Conservation (phyloP, 1,284 basidiomycete genomes). For the Pterula multifida region DNA sequence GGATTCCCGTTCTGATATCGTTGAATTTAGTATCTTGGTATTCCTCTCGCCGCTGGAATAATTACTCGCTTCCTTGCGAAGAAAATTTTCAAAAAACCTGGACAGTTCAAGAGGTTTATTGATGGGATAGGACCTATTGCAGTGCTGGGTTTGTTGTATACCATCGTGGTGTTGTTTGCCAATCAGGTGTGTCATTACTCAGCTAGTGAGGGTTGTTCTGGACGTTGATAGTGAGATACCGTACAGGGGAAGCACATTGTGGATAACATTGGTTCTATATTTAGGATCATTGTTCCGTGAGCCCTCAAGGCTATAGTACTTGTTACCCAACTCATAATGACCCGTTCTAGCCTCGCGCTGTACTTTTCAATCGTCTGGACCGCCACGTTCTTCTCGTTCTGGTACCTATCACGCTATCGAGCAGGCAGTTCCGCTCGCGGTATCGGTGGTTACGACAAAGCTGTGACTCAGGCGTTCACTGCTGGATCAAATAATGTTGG, state of each 20-base stretch:
- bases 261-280: slow-evolving; percentile 60
- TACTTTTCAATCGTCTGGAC: slow-evolving; percentile 79
- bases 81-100: slow-evolving; percentile 33
- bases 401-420: slow-evolving; percentile 26
- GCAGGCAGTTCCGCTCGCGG: slow-evolving; percentile 12
- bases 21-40: slow-evolving; percentile 23
- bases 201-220: slow-evolving; percentile 7
- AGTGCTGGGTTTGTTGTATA: slow-evolving; percentile 65
- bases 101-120: slow-evolving; percentile 49
- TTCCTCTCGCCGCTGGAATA: slow-evolving; percentile 57
- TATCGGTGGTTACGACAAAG: slow-evolving; percentile 44
- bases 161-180: slow-evolving; percentile 69
- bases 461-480: slow-evolving; percentile 58
- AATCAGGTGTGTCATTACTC: slow-evolving; percentile 53
- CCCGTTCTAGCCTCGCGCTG: slow-evolving; percentile 34
- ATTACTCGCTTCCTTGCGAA: slow-evolving; percentile 42
- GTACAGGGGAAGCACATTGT: slow-evolving; percentile 17
- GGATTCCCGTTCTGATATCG: not conserved
- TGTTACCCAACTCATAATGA: not conserved
- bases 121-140: slow-evolving; percentile 61
- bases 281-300: slow-evolving; percentile 65
- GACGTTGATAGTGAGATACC: not conserved
- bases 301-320: not conserved
- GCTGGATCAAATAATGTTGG: slow-evolving; percentile 44
- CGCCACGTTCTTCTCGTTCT: slow-evolving; percentile 45